Conservation (phyloP, 2,329 filamentous ascomycete species). For the Neofusicoccum kwambonambiense region DNA sequence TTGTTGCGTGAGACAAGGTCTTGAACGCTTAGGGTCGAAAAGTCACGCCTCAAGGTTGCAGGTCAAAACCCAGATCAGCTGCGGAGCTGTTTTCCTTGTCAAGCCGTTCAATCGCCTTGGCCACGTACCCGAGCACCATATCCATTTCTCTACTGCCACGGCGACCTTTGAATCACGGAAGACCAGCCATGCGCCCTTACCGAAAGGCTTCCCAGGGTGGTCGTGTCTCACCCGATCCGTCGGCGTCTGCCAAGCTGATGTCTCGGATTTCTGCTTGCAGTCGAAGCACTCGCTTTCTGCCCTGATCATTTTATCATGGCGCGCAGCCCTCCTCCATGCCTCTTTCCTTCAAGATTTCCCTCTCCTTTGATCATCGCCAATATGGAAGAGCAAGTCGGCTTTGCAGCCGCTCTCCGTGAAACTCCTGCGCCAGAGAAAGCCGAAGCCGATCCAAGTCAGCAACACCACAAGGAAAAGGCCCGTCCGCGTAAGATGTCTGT, state of each 20-base stretch:
- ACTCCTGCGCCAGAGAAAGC: neutral
- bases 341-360: neutral
- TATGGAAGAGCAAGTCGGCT: neutral
- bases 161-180: too few species aligned
- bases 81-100: too few species aligned
- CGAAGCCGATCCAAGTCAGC: neutral
- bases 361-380: neutral
- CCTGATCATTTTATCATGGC: neutral
- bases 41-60: too few species aligned
- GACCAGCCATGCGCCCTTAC: too few species aligned
- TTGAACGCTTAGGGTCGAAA: too few species aligned
- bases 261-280: constrained; percentile 11
- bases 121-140: too few species aligned
- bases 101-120: too few species aligned
- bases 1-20: too few species aligned
- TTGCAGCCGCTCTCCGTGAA: neutral
- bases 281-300: neutral
- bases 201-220: neutral
- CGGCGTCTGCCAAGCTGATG: neutral
- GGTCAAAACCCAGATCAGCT: too few species aligned
- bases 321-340: neutral
- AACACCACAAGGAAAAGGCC: neutral
- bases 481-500: neutral
- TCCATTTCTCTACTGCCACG: too few species aligned
- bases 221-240: neutral